Evolutionary conservation across 352 stramenopile species (phyloP).

Genomic region (Phytophthora idaei): DNA sequence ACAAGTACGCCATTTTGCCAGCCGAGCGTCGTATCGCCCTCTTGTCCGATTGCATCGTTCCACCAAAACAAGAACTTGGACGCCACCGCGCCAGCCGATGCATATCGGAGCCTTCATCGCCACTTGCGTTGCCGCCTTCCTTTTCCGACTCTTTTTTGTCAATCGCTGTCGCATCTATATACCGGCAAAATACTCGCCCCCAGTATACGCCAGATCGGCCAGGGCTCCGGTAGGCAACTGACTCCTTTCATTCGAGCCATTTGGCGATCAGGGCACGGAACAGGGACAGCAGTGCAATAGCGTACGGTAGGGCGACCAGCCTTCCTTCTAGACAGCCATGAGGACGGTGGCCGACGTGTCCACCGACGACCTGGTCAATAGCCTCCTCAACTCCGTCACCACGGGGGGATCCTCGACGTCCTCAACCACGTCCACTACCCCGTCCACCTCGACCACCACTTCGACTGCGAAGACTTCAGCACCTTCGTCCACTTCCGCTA

Average conservation of each 20-base stretch:
- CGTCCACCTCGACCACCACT: constrained; percentile 8
- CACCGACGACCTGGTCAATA: constrained; percentile 50
- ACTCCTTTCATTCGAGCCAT: constrained; percentile 25
- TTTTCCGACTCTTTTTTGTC: constrained; percentile 17
- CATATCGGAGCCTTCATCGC: background rate
- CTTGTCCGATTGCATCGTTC: constrained; percentile 12
- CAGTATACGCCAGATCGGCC: constrained; percentile 12
- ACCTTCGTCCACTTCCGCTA: constrained; percentile 5
- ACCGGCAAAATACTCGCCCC: constrained; percentile 20
- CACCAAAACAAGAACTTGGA: constrained; percentile 7
- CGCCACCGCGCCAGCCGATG: background rate
- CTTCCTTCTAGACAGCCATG: constrained; percentile 13
- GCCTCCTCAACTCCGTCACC: constrained; percentile 45
- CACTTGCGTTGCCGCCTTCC: background rate
- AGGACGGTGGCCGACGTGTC: constrained; percentile 36
- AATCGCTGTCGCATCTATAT: constrained; percentile 1
- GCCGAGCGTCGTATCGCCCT: constrained; percentile 1
- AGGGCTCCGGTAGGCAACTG: constrained; percentile 20
- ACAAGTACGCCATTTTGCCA: constrained; percentile 3
- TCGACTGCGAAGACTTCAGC: constrained; percentile 5
- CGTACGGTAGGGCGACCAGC: background rate
- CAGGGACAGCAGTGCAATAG: background rate
- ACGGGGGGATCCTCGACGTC: constrained; percentile 19
- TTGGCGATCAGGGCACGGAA: constrained; percentile 12
- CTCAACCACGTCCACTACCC: constrained; percentile 7